Evolutionary conservation across 306 rosid species (phyloP).

Genomic region (Alnus rubra): DNA sequence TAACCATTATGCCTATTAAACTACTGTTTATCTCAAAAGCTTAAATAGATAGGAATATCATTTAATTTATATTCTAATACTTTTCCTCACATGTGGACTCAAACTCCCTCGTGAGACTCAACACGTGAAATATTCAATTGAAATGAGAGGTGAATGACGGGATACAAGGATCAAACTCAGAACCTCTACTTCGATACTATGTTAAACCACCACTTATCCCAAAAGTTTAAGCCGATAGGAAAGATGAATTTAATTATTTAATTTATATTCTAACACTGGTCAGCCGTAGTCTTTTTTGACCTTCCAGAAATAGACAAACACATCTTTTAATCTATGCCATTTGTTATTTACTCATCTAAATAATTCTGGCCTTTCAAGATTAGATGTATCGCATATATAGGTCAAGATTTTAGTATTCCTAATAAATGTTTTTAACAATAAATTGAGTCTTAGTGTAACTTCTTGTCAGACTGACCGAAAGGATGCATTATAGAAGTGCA

Average conservation of each 20-base stretch:
- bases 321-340: conserved; percentile 9
- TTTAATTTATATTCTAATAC: no score
- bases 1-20: background rate
- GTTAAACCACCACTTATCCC: no score
- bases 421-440: background rate
- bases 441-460: conserved; percentile 4
- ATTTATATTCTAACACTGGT: background rate
- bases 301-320: conserved; percentile 3
- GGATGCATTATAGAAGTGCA: background rate
- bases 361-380: conserved; percentile 2
- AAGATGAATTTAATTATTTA: no score
- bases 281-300: conserved; percentile 10
- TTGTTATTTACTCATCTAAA: background rate
- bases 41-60: no score
- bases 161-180: no score
- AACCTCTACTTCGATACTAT: no score
- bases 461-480: background rate
- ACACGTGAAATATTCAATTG: no score
- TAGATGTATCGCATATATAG: background rate
- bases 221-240: no score
- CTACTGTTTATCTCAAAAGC: no score
- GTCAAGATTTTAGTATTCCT: background rate
- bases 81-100: no score
- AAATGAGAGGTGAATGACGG: no score
- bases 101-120: no score